phyloP scores from a whole-genome alignment of 768 basidiomycete genomes.

The Lenzites betulinus region DNA sequence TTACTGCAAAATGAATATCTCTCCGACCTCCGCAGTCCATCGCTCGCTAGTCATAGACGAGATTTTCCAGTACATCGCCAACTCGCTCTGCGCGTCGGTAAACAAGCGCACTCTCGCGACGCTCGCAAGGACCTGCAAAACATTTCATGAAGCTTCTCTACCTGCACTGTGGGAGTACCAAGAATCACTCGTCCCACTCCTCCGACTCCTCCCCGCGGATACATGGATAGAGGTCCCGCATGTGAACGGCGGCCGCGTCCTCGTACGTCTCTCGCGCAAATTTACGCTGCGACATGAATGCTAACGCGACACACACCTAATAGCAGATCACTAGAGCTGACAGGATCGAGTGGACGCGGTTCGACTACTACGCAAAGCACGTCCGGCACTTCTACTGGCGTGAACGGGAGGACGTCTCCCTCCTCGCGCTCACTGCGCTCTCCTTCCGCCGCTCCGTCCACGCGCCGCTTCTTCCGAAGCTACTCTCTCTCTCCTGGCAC shows the following conservation, averaged over 20 bases:
- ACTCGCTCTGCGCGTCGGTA: not conserved
- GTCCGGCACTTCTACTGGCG: slow-evolving; percentile 3
- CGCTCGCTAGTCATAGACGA: slow-evolving; percentile 9
- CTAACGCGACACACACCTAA: not conserved
- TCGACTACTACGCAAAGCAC: slow-evolving; percentile 1
- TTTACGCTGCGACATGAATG: too few relatives aligned
- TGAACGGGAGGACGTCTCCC: not conserved
- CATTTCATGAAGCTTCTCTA: not conserved
- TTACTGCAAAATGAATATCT: not conserved
- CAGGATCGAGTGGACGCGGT: slow-evolving; percentile 6
- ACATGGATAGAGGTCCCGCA: not conserved
- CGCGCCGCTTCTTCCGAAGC: not conserved
- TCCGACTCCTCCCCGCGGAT: not conserved
- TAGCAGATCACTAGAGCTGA: not conserved
- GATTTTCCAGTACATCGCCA: not conserved
- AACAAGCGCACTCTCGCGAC: not conserved
- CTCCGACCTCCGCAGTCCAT: not conserved
- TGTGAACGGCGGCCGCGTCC: not conserved
- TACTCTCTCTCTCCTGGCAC: slow-evolving; percentile 1
- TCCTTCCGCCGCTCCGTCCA: not conserved
- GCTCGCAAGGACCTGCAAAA: not conserved
- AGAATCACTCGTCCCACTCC: not conserved
- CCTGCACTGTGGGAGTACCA: not conserved
- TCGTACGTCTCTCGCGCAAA: not conserved
- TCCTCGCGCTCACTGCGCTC: not conserved